Percentiles rank a stretch among this genome's conserved stretches.
These are phyloP conservation scores for Boletus bicolor DNA, from an alignment of 768 basidiomycete species.

Conservation along the genomic window DNA sequence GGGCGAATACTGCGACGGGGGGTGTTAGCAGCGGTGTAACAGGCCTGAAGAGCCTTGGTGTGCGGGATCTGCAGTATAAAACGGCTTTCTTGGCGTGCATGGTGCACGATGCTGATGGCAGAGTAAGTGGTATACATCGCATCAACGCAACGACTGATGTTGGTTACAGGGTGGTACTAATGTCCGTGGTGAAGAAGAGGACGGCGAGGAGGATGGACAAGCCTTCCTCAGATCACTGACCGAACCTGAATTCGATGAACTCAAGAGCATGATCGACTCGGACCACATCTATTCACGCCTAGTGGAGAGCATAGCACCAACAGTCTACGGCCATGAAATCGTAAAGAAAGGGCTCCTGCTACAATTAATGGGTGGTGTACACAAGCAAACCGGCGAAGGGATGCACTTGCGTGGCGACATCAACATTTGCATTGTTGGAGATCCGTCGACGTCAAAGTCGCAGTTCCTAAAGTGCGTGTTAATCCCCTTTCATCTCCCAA, in stretches of 20 bases:
- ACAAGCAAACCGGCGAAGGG: conserved; percentile 93
- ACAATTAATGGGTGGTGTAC: conserved; percentile 98
- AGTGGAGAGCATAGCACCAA: conserved; percentile 94
- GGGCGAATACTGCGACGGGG: conserved; percentile 55
- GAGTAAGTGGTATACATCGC: conserved; percentile 51
- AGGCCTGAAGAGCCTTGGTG: conserved; percentile 91
- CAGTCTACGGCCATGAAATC: conserved; percentile 98
- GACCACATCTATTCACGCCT: conserved; percentile 94
- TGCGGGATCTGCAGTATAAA: conserved; percentile 95
- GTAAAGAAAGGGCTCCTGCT: conserved; percentile 96
- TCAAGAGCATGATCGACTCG: conserved; percentile 89
- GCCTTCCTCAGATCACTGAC: conserved; percentile 88
- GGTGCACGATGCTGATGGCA: conserved; percentile 87
- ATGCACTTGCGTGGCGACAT: conserved; percentile 99
- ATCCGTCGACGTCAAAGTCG: conserved; percentile 96
- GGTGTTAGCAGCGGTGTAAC: conserved; percentile 82
- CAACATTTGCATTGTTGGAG: conserved; percentile 97
- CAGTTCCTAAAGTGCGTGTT: conserved; percentile 90
- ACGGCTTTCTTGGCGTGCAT: conserved; percentile 98
- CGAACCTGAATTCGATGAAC: conserved; percentile 91
- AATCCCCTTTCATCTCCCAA: not conserved
- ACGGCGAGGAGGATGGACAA: conserved; percentile 72
- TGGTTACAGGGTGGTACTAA: conserved; percentile 70
- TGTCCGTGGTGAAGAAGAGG: conserved; percentile 85
- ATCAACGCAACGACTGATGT: not conserved